Conservation (phyloP, 768 basidiomycete genomes). For the Lactarius vividus region DNA sequence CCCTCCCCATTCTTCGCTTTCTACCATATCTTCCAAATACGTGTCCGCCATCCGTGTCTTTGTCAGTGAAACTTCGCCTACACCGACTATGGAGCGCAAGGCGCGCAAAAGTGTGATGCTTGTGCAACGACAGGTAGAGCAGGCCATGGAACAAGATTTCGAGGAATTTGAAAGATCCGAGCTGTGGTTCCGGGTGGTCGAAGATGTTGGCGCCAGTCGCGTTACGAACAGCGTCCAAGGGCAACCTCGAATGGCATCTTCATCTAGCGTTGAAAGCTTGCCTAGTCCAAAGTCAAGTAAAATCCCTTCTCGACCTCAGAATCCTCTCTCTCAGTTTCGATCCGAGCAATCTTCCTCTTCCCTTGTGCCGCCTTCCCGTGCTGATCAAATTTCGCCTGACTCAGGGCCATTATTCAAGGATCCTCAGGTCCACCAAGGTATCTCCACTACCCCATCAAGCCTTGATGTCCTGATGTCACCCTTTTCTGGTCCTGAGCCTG, state of each 20-base stretch:
- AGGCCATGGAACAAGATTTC: constrained; percentile 90
- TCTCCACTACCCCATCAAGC: constrained; percentile 46
- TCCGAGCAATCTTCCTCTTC: constrained; percentile 28
- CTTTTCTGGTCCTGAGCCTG: constrained; percentile 47
- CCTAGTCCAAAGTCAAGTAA: constrained; percentile 6
- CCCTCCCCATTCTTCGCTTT: constrained; percentile 55
- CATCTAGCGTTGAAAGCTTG: constrained; percentile 17
- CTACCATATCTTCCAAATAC: constrained; percentile 67
- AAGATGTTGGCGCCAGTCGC: constrained; percentile 52
- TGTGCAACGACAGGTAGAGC: constrained; percentile 82
- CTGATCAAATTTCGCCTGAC: constrained; percentile 13
- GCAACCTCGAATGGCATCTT: neutral
- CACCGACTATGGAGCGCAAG: constrained; percentile 44
- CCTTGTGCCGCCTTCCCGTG: constrained; percentile 5
- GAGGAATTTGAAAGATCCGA: constrained; percentile 85
- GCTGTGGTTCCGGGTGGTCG: constrained; percentile 86
- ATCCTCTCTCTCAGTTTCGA: constrained; percentile 20
- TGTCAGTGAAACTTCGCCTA: constrained; percentile 45
- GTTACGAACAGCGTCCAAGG: neutral
- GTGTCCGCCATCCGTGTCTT: constrained; percentile 68
- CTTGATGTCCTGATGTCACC: constrained; percentile 86
- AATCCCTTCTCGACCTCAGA: constrained; percentile 9
- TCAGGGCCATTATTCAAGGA: constrained; percentile 16
- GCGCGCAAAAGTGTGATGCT: constrained; percentile 79
- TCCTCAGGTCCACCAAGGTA: constrained; percentile 5